These are phyloP conservation scores for Phaeosphaeria sp. DNA, from an alignment of 2,329 filamentous ascomycete species.

Conservation along the genomic window DNA sequence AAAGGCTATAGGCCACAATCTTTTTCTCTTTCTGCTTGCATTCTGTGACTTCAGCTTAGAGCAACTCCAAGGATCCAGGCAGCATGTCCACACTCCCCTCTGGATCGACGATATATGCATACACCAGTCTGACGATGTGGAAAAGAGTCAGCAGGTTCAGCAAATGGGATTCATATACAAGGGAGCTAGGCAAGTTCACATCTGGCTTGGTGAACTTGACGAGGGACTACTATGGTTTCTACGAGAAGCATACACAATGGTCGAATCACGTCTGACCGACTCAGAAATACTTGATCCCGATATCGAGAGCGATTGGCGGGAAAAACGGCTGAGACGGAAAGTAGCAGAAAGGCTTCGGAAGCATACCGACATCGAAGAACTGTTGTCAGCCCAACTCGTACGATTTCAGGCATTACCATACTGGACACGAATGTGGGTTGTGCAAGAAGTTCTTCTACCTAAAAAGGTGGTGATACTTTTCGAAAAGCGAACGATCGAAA, in stretches of 20 bases:
- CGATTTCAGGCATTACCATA: background rate
- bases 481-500: background rate
- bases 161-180: background rate
- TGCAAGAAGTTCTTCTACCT: background rate
- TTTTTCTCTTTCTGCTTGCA: background rate
- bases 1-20: background rate
- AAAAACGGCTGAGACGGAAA: no score
- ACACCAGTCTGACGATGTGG: background rate
- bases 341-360: background rate
- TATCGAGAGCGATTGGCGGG: no score
- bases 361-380: background rate
- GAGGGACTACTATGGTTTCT: background rate
- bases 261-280: no score
- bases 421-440: background rate
- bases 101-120: background rate
- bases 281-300: no score
- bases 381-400: background rate
- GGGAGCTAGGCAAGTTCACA: background rate
- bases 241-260: no score
- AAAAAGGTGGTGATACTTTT: background rate
- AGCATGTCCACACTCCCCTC: background rate
- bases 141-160: background rate
- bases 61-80: background rate
- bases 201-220: background rate
- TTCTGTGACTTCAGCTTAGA: background rate